Evolutionary conservation across 108 stramenopile species (phyloP).

Genomic region (Nitzschia inconspicua): DNA sequence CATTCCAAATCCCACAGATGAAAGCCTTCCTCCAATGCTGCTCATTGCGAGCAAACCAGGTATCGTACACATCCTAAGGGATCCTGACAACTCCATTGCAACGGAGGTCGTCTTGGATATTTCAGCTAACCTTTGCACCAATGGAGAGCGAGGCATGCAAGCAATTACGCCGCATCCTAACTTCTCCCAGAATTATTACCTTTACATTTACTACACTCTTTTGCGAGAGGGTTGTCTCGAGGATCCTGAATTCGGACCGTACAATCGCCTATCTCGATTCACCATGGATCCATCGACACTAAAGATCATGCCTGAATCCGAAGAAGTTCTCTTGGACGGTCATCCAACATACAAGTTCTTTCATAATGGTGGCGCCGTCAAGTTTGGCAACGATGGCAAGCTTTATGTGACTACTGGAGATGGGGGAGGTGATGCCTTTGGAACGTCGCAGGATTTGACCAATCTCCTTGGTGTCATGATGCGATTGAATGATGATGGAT

Average conservation of each 20-base stretch:
- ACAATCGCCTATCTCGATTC: conserved; percentile 33
- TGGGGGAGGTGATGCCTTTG: background rate
- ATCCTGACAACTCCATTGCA: conserved; percentile 13
- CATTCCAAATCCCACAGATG: background rate
- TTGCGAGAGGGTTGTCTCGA: conserved; percentile 13
- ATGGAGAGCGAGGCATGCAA: conserved; percentile 31
- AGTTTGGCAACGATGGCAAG: conserved; percentile 41
- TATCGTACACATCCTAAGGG: conserved; percentile 4
- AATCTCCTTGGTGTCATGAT: conserved; percentile 21
- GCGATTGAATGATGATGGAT: conserved; percentile 28
- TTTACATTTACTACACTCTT: conserved; percentile 26
- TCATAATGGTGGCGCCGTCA: conserved; percentile 32
- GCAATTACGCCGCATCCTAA: conserved; percentile 22
- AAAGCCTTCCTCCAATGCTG: conserved; percentile 5
- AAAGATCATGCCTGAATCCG: conserved; percentile 11
- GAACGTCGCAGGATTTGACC: conserved; percentile 8
- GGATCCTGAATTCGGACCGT: conserved; percentile 12
- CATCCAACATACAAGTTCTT: background rate
- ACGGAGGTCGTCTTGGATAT: conserved; percentile 2
- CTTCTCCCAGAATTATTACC: conserved; percentile 11
- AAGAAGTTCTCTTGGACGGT: conserved; percentile 26
- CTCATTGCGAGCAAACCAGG: background rate
- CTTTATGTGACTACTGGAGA: conserved; percentile 32
- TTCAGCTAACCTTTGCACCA: conserved; percentile 13
- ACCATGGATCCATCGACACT: conserved; percentile 5